Base-by-base conservation (phyloP, 148 eudicot genomes). In the Selenicereus undatus region DNA sequence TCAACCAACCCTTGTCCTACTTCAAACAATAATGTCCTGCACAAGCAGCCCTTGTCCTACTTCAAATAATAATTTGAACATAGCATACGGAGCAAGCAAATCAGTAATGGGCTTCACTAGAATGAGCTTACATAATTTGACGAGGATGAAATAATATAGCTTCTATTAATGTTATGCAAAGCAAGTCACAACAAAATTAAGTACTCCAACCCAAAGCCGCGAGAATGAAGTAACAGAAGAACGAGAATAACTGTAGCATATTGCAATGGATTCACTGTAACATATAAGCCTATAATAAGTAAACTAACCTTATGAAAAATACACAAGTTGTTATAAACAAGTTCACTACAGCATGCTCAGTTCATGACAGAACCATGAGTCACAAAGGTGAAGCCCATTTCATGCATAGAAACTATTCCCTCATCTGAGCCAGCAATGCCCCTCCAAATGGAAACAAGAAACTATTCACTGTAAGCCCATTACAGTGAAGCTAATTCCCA, bases 131-230 rank as follows among this genome's bases (percentile, higher is more conserved):
- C 29, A 60, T 8, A 45, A 73, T 30, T 29, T 45, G n/a, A 73
- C 3, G 9, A 65, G 43, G 39, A 21, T 43, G 39, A 56, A 58
- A 52, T 73, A 76, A 30, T 17, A 68, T 87, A n/a, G n/a, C 98
- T 96, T 98, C 8, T 98, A 98, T n/a, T n/a, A 78, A 96, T 93
- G 83, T 96, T 96, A 90, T 96, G 99, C 87, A 96, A 84, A 78
- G 97, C 94, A 84, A 96, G 99, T 98, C 78, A 93, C 79, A 7
- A 98, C 99, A 94, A 93, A 85, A 87, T 93, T 96, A 75, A 93
- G 78, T 81, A n/a, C n/a, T n/a, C 98, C 99, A 83, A 96, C 98
- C 12, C 97, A 97, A 80, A 96, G 95, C 98, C 99, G 98, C 93
- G 86, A 81, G 71, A 77, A 70, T 29, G 65, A 43, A 11, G 51